Base-by-base conservation (phyloP, 2,329 filamentous ascomycete species). In the Fusarium veterinarium region DNA sequence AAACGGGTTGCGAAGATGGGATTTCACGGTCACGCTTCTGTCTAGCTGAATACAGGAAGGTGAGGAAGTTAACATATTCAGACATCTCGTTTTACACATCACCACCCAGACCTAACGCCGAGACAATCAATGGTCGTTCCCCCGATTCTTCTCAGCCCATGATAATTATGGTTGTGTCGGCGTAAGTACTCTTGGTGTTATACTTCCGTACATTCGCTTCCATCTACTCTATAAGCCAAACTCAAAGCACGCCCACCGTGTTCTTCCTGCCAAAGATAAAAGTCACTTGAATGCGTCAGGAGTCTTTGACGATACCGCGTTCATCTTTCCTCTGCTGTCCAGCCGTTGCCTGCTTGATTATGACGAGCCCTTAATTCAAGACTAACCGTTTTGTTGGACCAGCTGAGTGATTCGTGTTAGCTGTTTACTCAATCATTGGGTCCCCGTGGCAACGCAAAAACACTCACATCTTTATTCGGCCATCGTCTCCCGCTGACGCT, bases 401-500 rank as follows among this genome's bases (percentile, higher is more conserved):
- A 80, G 41, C 78, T 79, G 35, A 30, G 55, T 42, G n/a, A 40
- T 59, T 38, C 41, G 48, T 57, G 51, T 72, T 42, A 68, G 51
- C 48, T 25, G 35, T 51, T 46, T 42, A 20, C 49, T 46, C 45
- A 40, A 46, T n/a, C 38, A 16, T 38, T 28, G 19, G 10, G 28
- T 41, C 40, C 16, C n/a, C 23, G 9, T 30, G 12, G 17, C 16
- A 60, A 41, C 25, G 12, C 14, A 38, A 40, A 19, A 20, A 37
- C 37, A 85, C 93, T 86, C 86, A 98, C 92, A 99, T 95, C 83
- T 92, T 91, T 72, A 98, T 91, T 79, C 89, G 91, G 60, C 88
- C 87, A 78, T 98, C 96, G 80, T 99, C 96, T 23, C 95, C 95
- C 65, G 93, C 95, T 17, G 95, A 95, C 20, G 95, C 96, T 82